A percentile compares a stretch with the other conserved stretches of the same genome.
Conservation (phyloP, 1,284 basidiomycete species). For the Microbotryum silenes-acaulis region DNA sequence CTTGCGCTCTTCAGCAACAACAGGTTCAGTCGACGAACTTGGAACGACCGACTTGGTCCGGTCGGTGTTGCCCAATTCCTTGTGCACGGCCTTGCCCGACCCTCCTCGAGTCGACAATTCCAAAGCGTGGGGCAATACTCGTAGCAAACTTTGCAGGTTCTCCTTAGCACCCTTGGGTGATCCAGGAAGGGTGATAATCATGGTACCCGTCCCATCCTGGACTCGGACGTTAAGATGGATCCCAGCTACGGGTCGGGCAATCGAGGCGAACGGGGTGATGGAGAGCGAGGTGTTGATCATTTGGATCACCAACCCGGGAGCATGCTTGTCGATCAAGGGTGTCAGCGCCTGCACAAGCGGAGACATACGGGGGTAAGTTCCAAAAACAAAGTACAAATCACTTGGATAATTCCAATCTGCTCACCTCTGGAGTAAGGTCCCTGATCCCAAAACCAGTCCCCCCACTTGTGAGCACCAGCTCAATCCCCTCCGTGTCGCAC, state of each 20-base stretch:
- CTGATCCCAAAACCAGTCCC: constrained; percentile 75
- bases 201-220: constrained; percentile 47
- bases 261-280: constrained; percentile 68
- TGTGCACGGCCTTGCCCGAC: constrained; percentile 29
- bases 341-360: constrained; percentile 52
- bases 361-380: neutral
- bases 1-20: constrained; percentile 41
- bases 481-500: constrained; percentile 47
- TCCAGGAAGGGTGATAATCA: constrained; percentile 73
- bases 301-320: constrained; percentile 70
- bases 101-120: constrained; percentile 62
- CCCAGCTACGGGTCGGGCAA: constrained; percentile 72
- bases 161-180: constrained; percentile 76
- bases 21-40: too few species aligned
- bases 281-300: constrained; percentile 59
- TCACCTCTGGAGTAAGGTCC: constrained; percentile 73
- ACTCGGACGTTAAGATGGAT: constrained; percentile 39
- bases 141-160: constrained; percentile 58
- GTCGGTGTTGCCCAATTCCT: neutral
- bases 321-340: constrained; percentile 62
- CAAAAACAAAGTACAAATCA: neutral
- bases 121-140: constrained; percentile 56
- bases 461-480: constrained; percentile 71
- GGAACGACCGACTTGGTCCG: neutral
- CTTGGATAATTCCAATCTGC: constrained; percentile 6